phyloP scores from a whole-genome alignment of 1,284 basidiomycete genomes.

The Cerrena zonata region DNA sequence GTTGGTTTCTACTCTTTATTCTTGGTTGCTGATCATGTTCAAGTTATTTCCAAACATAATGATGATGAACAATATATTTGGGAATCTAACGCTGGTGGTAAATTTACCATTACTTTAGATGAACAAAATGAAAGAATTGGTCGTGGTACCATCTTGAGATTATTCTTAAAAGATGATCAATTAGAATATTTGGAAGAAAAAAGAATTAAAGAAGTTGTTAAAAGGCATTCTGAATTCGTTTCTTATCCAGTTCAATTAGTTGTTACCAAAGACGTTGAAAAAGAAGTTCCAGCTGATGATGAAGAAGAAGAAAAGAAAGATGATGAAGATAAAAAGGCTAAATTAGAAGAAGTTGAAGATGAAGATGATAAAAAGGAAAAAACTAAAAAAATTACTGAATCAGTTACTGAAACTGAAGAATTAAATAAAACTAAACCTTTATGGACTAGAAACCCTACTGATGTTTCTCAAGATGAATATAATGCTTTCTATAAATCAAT shows the following conservation, averaged over 20 bases:
- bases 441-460: conserved; percentile 96
- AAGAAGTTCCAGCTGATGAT: conserved; percentile 82
- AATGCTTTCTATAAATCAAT: conserved; percentile 98
- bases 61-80: conserved; percentile 99
- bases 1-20: conserved; percentile 99
- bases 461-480: conserved; percentile 93
- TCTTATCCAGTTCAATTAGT: conserved; percentile 99
- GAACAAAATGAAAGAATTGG: conserved; percentile 84
- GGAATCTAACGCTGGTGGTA: conserved; percentile 98
- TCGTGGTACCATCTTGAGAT: conserved; percentile 91
- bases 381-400: conserved; percentile 96
- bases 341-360: conserved; percentile 76
- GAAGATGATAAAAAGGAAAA: conserved; percentile 90
- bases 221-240: conserved; percentile 99
- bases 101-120: conserved; percentile 97
- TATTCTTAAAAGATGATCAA: conserved; percentile 98
- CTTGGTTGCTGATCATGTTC: conserved; percentile 96
- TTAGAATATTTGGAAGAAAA: conserved; percentile 99
- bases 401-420: conserved; percentile 87
- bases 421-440: conserved; percentile 99
- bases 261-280: conserved; percentile 98
- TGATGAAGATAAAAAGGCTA: conserved; percentile 68
- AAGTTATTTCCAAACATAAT: conserved; percentile 99
- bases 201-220: conserved; percentile 98
- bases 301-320: conserved; percentile 77